Evolutionary conservation across 1,284 basidiomycete species (phyloP).

Genomic region (Ganoderma sp.): DNA sequence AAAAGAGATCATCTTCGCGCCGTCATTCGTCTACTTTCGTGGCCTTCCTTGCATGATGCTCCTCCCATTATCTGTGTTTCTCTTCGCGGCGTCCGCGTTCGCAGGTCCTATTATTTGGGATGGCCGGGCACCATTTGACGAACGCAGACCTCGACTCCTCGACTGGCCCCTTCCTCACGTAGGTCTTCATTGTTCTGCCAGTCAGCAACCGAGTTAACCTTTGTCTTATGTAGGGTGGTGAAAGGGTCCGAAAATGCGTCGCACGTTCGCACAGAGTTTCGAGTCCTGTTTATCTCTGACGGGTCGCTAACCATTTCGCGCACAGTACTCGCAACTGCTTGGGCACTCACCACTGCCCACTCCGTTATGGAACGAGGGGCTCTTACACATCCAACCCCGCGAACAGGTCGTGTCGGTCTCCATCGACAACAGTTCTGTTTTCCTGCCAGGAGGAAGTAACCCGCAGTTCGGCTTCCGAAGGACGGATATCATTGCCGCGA

Average conservation of each 20-base stretch:
- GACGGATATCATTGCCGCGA: conserved; percentile 59
- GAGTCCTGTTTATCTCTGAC: background rate
- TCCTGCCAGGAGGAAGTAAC: conserved; percentile 54
- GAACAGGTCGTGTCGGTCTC: conserved; percentile 58
- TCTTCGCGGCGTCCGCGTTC: conserved; percentile 5
- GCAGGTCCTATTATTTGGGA: conserved; percentile 55
- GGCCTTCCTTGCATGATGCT: background rate
- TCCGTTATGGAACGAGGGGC: conserved; percentile 52
- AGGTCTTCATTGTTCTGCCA: conserved; percentile 27
- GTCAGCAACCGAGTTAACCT: background rate
- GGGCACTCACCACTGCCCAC: conserved; percentile 49
- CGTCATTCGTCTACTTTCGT: too few relatives aligned
- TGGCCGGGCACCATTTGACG: conserved; percentile 56
- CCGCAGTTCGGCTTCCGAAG: conserved; percentile 63
- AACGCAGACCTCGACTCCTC: conserved; percentile 51
- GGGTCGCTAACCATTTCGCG: background rate
- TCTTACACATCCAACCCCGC: conserved; percentile 31
- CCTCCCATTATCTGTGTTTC: background rate
- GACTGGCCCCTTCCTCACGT: conserved; percentile 60
- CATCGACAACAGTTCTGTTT: conserved; percentile 65
- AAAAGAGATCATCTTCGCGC: background rate
- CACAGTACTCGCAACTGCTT: conserved; percentile 55
- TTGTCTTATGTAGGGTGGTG: conserved; percentile 50
- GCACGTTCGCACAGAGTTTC: conserved; percentile 44
- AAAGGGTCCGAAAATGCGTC: conserved; percentile 56